A percentile compares a stretch with the other conserved stretches of the same genome.
These are phyloP conservation scores for Clonostachys sp. DNA, from an alignment of 2,329 filamentous ascomycete species.

Conservation along the genomic window DNA sequence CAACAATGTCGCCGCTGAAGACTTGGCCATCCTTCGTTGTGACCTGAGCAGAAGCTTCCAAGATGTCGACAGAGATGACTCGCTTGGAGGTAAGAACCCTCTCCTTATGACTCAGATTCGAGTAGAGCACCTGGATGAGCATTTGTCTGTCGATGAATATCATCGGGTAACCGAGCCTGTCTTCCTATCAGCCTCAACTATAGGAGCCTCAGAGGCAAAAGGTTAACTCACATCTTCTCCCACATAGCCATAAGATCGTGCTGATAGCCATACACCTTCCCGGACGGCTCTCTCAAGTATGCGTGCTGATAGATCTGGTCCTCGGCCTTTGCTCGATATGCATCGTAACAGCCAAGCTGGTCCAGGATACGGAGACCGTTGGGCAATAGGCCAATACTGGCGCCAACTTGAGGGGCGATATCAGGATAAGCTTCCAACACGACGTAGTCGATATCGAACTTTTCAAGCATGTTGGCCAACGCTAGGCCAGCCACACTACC, in stretches of 20 bases:
- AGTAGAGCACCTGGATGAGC: constrained; percentile 23
- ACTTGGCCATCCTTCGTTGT: constrained; percentile 11
- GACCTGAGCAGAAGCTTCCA: background rate
- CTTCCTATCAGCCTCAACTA: too few relatives aligned
- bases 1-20: constrained; percentile 17
- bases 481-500: constrained; percentile 37
- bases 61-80: constrained; percentile 6
- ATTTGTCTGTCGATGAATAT: constrained; percentile 26
- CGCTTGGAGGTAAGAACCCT: constrained; percentile 8
- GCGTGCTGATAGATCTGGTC: too few relatives aligned
- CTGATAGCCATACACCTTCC: too few relatives aligned
- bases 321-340: background rate
- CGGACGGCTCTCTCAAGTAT: too few relatives aligned
- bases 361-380: constrained; percentile 40
- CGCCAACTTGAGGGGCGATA: constrained; percentile 40
- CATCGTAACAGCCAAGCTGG: constrained; percentile 31
- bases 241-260: too few relatives aligned
- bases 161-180: constrained; percentile 16
- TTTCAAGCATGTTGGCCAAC: constrained; percentile 30
- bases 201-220: too few relatives aligned
- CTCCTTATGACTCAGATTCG: constrained; percentile 20
- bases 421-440: constrained; percentile 36
- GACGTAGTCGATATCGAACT: constrained; percentile 38
- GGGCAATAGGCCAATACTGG: constrained; percentile 38
- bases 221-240: too few relatives aligned